Base-by-base conservation (phyloP, 164 flowering plant genomes). In the Hamamelis virginiana region DNA sequence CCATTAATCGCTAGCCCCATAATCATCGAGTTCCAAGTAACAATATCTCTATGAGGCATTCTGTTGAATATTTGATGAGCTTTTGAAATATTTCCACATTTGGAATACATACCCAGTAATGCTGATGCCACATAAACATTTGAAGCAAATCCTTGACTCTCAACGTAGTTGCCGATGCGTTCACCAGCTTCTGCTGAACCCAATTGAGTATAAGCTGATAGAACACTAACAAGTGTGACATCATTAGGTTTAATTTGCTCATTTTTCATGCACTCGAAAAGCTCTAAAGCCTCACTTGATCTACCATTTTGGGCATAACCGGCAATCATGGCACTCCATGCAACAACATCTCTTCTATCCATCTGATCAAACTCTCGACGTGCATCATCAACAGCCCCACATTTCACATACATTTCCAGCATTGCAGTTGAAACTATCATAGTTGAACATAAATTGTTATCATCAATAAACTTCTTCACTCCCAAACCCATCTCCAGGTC, bases 231-330 rank as follows among this genome's bases (percentile, higher is more conserved):
- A 52, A 82, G 68, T 44, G 82, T 81, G 53, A 81, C 75, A 57
- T 85, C 82, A 58, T 80, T 81, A 10, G 86, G 86, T 67, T 78
- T 74, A 21, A 81, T 14, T 22, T 69, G 72, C 28, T 66, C 61
- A 41, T 27, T 45, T 75, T 71, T 76, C 88, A 84, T 82, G 65
- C 52, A 28, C 19, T 78, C 80, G 59, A 84, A 84, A 52, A 84
- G 83, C 53, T 77, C 80, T 44, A 84, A 45, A 47, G 85, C 85
- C 69, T 84, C 87, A 68, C 50, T 71, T 18, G 84, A 69, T 69
- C 74, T 76, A 71, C 83, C 86, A 76, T 85, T 85, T 71, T 82
- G 88, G 53, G 81, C 83, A 76, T 82, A 85, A 23, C 84, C 88
- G 25, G 82, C 74, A 62, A 82, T 79, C 88, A 85, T 85, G 62